phyloP scores from a whole-genome alignment of 164 flowering plant species.

The Kingdonia uniflora region DNA sequence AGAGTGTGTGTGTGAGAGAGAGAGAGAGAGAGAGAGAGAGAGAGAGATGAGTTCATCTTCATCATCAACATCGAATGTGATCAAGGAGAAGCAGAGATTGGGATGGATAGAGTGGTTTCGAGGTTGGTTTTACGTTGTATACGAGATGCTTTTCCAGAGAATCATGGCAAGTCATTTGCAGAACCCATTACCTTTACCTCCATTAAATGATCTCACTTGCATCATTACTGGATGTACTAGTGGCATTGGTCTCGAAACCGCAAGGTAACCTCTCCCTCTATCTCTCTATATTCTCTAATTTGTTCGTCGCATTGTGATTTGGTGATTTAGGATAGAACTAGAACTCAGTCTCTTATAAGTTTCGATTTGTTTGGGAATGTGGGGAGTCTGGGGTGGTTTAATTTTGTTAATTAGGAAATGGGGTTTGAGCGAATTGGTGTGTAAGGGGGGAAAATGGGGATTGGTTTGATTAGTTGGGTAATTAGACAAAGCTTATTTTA shows the following conservation, averaged over 20 bases:
- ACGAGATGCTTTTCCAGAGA: conserved; percentile 43
- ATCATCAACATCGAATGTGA: neutral
- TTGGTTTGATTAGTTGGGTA: no score
- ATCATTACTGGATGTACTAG: conserved; percentile 50
- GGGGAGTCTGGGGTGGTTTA: no score
- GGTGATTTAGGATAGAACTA: no score
- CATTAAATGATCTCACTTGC: conserved; percentile 35
- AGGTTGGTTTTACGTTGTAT: conserved; percentile 34
- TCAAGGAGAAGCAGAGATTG: conserved; percentile 18
- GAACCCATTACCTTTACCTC: conserved; percentile 44
- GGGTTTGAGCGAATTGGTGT: no score
- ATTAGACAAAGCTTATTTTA: no score
- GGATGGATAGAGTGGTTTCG: conserved; percentile 54
- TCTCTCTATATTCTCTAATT: no score
- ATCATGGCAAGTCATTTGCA: conserved; percentile 34
- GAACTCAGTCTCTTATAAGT: no score
- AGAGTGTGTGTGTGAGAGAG: no score
- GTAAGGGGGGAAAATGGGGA: no score
- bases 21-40: conserved; percentile 7
- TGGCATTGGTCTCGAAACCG: conserved; percentile 50
- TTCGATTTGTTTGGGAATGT: no score
- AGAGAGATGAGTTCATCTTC: conserved; percentile 8
- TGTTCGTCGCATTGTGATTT: no score
- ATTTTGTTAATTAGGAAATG: no score
- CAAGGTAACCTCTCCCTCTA: conserved; percentile 17